phyloP scores from a whole-genome alignment of 306 rosid genomes.

The Quercus bicolor region DNA sequence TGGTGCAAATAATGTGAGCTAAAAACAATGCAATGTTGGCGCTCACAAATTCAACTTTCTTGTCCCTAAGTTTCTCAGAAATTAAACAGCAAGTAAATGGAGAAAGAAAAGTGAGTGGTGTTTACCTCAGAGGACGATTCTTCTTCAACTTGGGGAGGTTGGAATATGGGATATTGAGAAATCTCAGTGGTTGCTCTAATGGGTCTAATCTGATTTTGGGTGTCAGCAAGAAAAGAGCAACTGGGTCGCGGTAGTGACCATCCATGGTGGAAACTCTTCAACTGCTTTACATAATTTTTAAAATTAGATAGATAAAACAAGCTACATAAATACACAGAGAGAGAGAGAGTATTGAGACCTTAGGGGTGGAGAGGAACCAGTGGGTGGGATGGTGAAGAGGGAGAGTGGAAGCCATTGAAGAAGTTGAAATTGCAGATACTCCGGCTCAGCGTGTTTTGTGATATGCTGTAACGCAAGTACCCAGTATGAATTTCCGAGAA shows the following conservation, averaged over 20 bases:
- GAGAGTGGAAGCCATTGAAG: slow-evolving; percentile 57
- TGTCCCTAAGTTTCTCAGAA: neutral
- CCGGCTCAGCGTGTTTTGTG: neutral
- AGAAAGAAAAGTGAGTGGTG: neutral
- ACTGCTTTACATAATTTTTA: slow-evolving; percentile 28
- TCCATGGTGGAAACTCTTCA: slow-evolving; percentile 42
- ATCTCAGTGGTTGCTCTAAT: slow-evolving; percentile 51
- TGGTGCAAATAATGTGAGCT: neutral
- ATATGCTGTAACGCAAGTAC: neutral
- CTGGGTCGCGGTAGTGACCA: slow-evolving; percentile 46
- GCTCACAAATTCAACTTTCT: neutral
- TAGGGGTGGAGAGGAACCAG: slow-evolving; percentile 50
- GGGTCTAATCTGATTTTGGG: slow-evolving; percentile 36
- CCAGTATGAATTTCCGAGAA: neutral
- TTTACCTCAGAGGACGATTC: slow-evolving; percentile 63
- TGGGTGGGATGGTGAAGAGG: slow-evolving; percentile 50
- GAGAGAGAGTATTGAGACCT: slow-evolving; percentile 40
- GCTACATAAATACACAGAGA: neutral
- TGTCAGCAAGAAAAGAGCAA: slow-evolving; percentile 21
- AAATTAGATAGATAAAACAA: neutral
- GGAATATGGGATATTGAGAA: slow-evolving; percentile 62
- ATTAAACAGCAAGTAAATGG: neutral
- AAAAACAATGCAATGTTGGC: neutral
- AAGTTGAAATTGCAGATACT: neutral
- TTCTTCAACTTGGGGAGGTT: slow-evolving; percentile 45